Evolutionary conservation across 371 early-diverging fungal species (phyloP).

Genomic region (Saksenaea vasiformis): DNA sequence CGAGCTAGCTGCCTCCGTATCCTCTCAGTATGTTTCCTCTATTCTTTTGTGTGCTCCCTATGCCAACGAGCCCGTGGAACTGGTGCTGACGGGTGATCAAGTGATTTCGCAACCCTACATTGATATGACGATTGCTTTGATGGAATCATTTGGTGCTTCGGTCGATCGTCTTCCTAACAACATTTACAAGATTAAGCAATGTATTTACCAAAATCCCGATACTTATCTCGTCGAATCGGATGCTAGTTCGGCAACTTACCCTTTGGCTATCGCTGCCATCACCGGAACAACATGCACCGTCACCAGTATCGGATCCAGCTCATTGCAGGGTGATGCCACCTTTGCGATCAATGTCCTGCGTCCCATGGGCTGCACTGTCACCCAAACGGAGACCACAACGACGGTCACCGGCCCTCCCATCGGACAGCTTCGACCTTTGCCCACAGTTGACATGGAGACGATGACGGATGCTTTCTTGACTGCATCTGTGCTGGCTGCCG

Average conservation of each 20-base stretch:
- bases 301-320: constrained; percentile 86
- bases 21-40: constrained; percentile 97
- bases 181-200: constrained; percentile 80
- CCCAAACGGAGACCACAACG: constrained; percentile 84
- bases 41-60: constrained; percentile 96
- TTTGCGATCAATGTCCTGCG: constrained; percentile 91
- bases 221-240: constrained; percentile 93
- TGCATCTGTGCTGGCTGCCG: constrained; percentile 91
- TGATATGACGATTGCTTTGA: constrained; percentile 98
- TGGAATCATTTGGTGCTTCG: constrained; percentile 89
- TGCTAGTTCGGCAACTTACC: constrained; percentile 97
- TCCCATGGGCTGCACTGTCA: constrained; percentile 92
- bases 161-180: constrained; percentile 79
- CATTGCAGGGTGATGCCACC: constrained; percentile 90
- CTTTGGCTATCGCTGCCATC: constrained; percentile 96
- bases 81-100: constrained; percentile 87
- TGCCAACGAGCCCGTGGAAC: constrained; percentile 77
- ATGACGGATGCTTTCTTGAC: constrained; percentile 99
- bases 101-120: constrained; percentile 98
- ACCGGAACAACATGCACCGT: constrained; percentile 89
- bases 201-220: constrained; percentile 79
- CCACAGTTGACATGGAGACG: constrained; percentile 93
- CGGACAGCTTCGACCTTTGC: constrained; percentile 73
- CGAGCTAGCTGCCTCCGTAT: constrained; percentile 88
- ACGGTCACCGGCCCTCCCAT: constrained; percentile 89